phyloP scores from a whole-genome alignment of 2,329 filamentous ascomycete genomes.

The Colletotrichum salicis region DNA sequence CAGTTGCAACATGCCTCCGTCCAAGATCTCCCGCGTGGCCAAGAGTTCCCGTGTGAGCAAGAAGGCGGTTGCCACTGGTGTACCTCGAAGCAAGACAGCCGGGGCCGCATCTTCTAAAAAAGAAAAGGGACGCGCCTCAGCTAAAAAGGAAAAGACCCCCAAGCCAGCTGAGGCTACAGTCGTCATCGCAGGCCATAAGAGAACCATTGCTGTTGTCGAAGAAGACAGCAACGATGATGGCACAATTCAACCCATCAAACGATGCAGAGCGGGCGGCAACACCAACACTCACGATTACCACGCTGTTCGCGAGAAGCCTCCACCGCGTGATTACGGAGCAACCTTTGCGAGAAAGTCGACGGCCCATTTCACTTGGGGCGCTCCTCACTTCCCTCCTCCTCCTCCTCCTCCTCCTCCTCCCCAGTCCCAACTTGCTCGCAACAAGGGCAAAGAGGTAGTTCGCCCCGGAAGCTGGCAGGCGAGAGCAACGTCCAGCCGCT shows the following conservation, averaged over 20 bases:
- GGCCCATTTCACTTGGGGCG: constrained; percentile 23
- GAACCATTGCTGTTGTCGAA: background rate
- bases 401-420: background rate
- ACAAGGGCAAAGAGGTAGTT: background rate
- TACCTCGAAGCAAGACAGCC: background rate
- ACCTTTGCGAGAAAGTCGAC: constrained; percentile 26
- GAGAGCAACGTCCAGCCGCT: background rate
- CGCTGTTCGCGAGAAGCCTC: constrained; percentile 12
- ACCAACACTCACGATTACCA: background rate
- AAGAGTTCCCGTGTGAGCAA: background rate
- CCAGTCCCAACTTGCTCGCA: background rate
- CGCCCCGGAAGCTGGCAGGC: background rate
- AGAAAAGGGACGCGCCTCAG: background rate
- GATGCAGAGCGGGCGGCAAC: background rate
- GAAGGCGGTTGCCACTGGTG: background rate
- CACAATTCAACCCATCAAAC: background rate
- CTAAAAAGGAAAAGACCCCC: background rate
- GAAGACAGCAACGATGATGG: constrained; percentile 21
- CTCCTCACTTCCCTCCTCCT: background rate
- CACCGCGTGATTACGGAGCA: constrained; percentile 11
- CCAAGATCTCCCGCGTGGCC: background rate
- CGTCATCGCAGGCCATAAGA: constrained; percentile 8
- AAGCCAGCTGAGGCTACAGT: background rate
- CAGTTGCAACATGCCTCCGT: background rate
- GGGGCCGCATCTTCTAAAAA: background rate